phyloP scores from a whole-genome alignment of 2,329 filamentous ascomycete genomes.

The Alternaria sp. region DNA sequence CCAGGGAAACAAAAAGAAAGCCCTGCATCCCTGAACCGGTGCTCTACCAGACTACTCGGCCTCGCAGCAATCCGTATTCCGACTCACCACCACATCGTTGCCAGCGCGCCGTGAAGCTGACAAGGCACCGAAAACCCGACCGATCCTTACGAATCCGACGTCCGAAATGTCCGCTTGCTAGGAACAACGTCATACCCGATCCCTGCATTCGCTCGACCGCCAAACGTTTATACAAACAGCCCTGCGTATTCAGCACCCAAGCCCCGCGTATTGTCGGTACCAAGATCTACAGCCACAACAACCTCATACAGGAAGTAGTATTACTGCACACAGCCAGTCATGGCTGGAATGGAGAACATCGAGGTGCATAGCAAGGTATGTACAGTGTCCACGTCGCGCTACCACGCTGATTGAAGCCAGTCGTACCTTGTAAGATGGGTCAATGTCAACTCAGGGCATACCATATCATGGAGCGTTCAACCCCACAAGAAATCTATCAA shows the following conservation, averaged over 20 bases:
- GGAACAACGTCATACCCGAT: neutral
- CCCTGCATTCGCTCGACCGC: constrained; percentile 9
- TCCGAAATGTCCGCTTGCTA: constrained; percentile 12
- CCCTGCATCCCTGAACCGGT: neutral
- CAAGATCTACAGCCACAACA: neutral
- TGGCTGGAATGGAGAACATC: constrained; percentile 96
- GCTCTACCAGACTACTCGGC: neutral
- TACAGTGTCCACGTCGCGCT: neutral
- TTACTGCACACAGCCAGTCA: constrained; percentile 49
- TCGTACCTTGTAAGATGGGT: constrained; percentile 99
- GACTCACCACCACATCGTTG: neutral
- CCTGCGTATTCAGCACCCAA: constrained; percentile 5
- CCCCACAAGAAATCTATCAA: constrained; percentile 99
- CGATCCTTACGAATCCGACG: neutral
- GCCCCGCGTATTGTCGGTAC: constrained; percentile 13
- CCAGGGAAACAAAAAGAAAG: neutral
- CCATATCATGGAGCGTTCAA: constrained; percentile 96
- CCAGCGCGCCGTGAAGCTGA: constrained; percentile 4
- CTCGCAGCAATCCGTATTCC: constrained; percentile 6
- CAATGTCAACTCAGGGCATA: constrained; percentile 86
- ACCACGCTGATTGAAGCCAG: constrained; percentile 58
- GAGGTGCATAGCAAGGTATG: constrained; percentile 96
- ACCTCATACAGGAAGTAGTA: neutral
- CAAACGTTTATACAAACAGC: constrained; percentile 5
- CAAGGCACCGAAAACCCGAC: constrained; percentile 2